These are phyloP conservation scores for Tylopilus rubrobrunneus DNA, from an alignment of 768 basidiomycete species.

Conservation along the genomic window DNA sequence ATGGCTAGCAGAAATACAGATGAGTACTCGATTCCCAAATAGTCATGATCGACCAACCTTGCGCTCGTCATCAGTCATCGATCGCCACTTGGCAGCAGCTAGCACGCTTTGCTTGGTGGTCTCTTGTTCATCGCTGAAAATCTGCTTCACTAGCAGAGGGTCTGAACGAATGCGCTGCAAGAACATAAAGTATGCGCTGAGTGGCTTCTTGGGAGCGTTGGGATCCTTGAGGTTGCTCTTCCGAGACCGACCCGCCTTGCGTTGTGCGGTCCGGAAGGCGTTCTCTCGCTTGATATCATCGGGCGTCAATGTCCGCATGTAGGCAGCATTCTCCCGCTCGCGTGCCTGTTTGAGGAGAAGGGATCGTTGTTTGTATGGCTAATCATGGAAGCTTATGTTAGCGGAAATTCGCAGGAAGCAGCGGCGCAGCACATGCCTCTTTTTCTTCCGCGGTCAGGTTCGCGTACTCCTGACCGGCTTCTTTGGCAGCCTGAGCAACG, in stretches of 20 bases:
- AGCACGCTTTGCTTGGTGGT: constrained; percentile 93
- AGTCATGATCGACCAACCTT: constrained; percentile 54
- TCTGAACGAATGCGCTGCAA: constrained; percentile 85
- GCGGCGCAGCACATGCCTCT: constrained; percentile 51
- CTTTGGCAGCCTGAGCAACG: constrained; percentile 92
- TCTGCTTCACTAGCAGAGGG: constrained; percentile 64
- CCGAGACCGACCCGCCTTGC: constrained; percentile 88
- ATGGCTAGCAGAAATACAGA: constrained; percentile 54
- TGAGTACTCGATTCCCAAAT: constrained; percentile 11
- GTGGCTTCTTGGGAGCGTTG: constrained; percentile 94
- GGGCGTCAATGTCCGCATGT: constrained; percentile 85
- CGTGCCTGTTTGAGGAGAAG: constrained; percentile 81
- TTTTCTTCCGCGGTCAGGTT: constrained; percentile 75
- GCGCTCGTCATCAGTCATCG: constrained; percentile 89
- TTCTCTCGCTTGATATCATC: constrained; percentile 96
- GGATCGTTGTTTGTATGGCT: constrained; percentile 86
- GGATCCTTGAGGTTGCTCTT: constrained; percentile 96
- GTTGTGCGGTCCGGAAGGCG: constrained; percentile 83
- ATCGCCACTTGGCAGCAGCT: constrained; percentile 90
- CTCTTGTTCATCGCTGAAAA: constrained; percentile 89
- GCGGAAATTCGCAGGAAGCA: constrained; percentile 23
- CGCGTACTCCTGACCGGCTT: constrained; percentile 89
- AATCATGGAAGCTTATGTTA: constrained; percentile 22
- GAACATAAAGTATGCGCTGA: constrained; percentile 95
- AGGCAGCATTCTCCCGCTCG: constrained; percentile 76